Base-by-base conservation (phyloP, 441 rosid genomes). In the Cnidoscolus chayamansa region DNA sequence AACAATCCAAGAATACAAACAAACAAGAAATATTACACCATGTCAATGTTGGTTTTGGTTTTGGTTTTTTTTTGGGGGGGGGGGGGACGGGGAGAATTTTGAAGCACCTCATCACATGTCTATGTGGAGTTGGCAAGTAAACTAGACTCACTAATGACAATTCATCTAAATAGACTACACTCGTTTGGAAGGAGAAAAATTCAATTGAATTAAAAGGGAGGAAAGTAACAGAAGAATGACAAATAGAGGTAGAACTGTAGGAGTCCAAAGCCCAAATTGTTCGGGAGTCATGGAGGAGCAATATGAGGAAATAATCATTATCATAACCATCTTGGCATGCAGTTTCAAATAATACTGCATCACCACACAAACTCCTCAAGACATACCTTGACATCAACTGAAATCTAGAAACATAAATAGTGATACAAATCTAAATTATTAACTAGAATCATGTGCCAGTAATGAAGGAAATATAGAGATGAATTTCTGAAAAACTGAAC, bases 401-500 rank as follows among this genome's bases (percentile, higher is more conserved):
- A 58, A 57, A 58, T 58, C 59, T 57, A 48, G 20, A 47, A 15
- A 16, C 1, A 48, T 31, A 31, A 32, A 54, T 17, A 31, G 7
- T 20, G 20, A 57, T 17, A 32, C 30, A 65, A 48, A 13, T 59
- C 20, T 59, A 37, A 15, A 49, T 7, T 17, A 48, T 67, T 37
- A 49, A 74, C 30, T 67, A 51, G 40, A 55, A 40, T 40, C 20
- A 9, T 20, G 7, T 51, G 25, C 25, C 15, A 73, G 12, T 43
- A 40, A 40, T 37, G 47, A 61, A 10, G 68, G 65, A 11, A 37
- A 8, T 9, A 35, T 40, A 66, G 31, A 30, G 43, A 70, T 32
- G 61, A 63, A 54, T 3, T 63, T 76, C 40, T 37, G 9, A 55
- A 43, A 45, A 54, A 37, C 13, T 16, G 56, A 63, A 68, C 30